Conservation (phyloP, 257 asterid genomes). For the Mentha longifolia region DNA sequence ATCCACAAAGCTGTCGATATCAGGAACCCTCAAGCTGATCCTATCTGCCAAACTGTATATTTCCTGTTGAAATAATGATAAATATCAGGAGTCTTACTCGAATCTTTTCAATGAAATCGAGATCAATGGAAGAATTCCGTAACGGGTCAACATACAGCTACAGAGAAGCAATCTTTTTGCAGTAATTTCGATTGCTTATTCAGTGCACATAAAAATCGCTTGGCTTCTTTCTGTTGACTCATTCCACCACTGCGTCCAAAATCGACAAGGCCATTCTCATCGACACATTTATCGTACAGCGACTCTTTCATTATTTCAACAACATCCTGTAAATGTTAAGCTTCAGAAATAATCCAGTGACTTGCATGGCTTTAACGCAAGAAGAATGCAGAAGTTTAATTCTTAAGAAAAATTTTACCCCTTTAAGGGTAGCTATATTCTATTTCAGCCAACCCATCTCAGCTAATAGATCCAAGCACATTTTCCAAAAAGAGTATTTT, state of each 20-base stretch:
- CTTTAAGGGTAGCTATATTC: not conserved
- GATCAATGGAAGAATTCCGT: slow-evolving; percentile 21
- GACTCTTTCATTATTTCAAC: slow-evolving; percentile 98
- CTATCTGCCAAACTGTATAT: slow-evolving; percentile 86
- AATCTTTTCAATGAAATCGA: slow-evolving; percentile 1
- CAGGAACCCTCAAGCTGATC: slow-evolving; percentile 80
- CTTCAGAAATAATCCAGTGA: slow-evolving; percentile 32
- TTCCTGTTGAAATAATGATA: slow-evolving; percentile 59
- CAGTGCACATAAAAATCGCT: slow-evolving; percentile 82
- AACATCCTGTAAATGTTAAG: slow-evolving; percentile 65
- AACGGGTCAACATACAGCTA: slow-evolving; percentile 60
- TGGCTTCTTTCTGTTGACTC: slow-evolving; percentile 99
- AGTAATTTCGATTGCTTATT: slow-evolving; percentile 80
- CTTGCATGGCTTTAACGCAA: not conserved
- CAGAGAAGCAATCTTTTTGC: slow-evolving; percentile 87
- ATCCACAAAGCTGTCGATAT: slow-evolving; percentile 81
- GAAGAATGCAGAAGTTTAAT: no score
- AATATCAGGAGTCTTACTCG: slow-evolving; percentile 23
- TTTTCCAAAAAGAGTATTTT: not conserved
- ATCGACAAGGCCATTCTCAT: slow-evolving; percentile 92
- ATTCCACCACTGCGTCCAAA: slow-evolving; percentile 97
- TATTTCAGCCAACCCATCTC: not conserved
- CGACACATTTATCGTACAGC: slow-evolving; percentile 89
- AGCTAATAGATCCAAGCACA: not conserved
- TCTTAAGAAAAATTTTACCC: not conserved